phyloP scores from a whole-genome alignment of 768 basidiomycete genomes.

The Suillus variegatus region DNA sequence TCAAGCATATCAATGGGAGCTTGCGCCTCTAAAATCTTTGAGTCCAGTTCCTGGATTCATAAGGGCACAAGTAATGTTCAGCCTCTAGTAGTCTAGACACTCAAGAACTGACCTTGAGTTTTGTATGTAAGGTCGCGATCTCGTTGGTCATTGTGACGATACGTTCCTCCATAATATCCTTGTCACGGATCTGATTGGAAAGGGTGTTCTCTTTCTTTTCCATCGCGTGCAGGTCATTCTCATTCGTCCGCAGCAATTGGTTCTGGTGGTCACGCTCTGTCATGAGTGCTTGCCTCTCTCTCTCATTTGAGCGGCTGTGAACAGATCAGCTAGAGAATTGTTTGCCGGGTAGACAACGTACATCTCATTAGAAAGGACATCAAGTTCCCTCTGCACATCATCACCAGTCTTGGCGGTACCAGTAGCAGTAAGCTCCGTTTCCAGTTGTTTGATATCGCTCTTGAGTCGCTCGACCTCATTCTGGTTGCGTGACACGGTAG shows the following conservation, averaged over 20 bases:
- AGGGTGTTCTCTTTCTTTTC: constrained; percentile 63
- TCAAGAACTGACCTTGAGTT: constrained; percentile 48
- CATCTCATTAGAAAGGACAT: constrained; percentile 63
- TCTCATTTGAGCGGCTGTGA: constrained; percentile 62
- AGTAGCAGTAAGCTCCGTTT: constrained; percentile 65
- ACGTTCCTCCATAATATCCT: constrained; percentile 52
- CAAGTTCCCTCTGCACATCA: constrained; percentile 81
- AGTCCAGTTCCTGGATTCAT: constrained; percentile 58
- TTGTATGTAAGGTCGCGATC: constrained; percentile 42
- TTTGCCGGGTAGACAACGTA: constrained; percentile 37
- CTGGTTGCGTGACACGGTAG: constrained; percentile 57
- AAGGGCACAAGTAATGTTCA: constrained; percentile 3
- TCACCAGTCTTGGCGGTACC: constrained; percentile 83
- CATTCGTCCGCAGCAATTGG: constrained; percentile 49
- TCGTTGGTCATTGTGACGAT: constrained; percentile 63
- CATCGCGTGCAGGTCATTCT: constrained; percentile 62
- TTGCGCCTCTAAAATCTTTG: constrained; percentile 58
- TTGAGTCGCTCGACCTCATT: constrained; percentile 60
- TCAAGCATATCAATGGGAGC: constrained; percentile 68
- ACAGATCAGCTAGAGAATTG: background rate
- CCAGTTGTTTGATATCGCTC: constrained; percentile 62
- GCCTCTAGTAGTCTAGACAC: background rate
- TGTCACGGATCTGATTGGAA: constrained; percentile 59
- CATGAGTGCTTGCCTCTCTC: constrained; percentile 56
- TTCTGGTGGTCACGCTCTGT: constrained; percentile 66